phyloP scores from a whole-genome alignment of 1,284 basidiomycete species.

The Trichosporon asahii region DNA sequence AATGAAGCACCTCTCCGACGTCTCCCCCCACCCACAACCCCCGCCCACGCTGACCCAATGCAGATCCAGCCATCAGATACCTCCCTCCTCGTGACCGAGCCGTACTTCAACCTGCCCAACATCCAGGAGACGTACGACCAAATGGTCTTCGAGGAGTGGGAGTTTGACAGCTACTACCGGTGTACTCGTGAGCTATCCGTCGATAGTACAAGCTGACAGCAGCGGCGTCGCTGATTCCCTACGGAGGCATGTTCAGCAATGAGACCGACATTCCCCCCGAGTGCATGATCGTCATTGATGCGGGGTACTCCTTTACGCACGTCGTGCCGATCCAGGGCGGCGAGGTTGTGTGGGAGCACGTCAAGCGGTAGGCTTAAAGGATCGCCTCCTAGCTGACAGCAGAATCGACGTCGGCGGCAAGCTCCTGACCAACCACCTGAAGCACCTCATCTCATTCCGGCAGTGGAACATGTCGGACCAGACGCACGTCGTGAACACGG shows the following conservation, averaged over 20 bases:
- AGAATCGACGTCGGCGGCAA: conserved; percentile 93
- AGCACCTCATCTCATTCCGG: conserved; percentile 86
- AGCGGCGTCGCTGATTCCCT: conserved; percentile 75
- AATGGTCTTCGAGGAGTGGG: conserved; percentile 93
- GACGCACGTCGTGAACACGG: conserved; percentile 83
- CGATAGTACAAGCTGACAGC: neutral
- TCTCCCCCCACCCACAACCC: no score
- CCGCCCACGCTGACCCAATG: neutral
- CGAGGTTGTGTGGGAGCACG: conserved; percentile 70
- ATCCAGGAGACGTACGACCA: conserved; percentile 88
- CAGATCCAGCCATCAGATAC: conserved; percentile 70
- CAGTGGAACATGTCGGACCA: conserved; percentile 98
- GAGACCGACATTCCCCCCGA: conserved; percentile 60
- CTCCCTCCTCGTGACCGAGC: conserved; percentile 81
- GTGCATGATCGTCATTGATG: conserved; percentile 78
- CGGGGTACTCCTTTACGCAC: conserved; percentile 89
- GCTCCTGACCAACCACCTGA: conserved; percentile 87
- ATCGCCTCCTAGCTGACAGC: conserved; percentile 16
- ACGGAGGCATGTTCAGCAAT: conserved; percentile 62
- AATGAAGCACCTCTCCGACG: no score
- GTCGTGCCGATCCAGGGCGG: conserved; percentile 77
- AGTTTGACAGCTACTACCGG: conserved; percentile 76
- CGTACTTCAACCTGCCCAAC: conserved; percentile 87
- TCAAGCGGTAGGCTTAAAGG: conserved; percentile 62
- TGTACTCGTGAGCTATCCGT: conserved; percentile 65